A percentile compares a stretch with the other conserved stretches of the same genome.
Evolutionary conservation across 345 rosid species (phyloP).

Genomic region (Sapria himalayana): DNA sequence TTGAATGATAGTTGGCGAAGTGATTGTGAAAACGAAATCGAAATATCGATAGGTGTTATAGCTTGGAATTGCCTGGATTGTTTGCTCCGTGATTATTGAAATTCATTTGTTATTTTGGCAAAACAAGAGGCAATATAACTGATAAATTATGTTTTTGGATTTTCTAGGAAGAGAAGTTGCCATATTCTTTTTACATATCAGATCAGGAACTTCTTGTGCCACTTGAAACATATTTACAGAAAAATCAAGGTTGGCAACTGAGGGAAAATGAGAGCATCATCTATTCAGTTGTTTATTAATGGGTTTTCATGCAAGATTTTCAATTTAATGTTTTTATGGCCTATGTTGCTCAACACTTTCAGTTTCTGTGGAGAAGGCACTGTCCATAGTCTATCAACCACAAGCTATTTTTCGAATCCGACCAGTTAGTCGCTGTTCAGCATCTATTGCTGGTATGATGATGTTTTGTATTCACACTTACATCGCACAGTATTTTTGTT

Average conservation of each 20-base stretch:
- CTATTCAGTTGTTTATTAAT: no score
- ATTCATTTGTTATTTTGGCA: no score
- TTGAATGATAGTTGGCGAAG: background rate
- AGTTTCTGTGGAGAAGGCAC: conserved; percentile 92
- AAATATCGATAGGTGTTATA: no score
- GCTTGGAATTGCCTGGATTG: no score
- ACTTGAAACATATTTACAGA: conserved; percentile 67
- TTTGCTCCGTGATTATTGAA: no score
- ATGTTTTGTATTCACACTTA: no score
- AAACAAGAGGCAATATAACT: no score
- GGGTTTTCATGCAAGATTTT: conserved; percentile 1
- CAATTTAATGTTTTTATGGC: no score
- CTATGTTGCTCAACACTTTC: no score
- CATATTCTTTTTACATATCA: conserved; percentile 62
- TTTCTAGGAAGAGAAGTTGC: conserved; percentile 69
- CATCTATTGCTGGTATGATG: conserved; percentile 67
- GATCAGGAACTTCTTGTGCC: conserved; percentile 72
- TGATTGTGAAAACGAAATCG: no score
- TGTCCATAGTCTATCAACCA: conserved; percentile 79
- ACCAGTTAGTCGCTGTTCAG: conserved; percentile 69
- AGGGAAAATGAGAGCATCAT: no score
- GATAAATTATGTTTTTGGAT: conserved; percentile 7
- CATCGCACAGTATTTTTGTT: no score
- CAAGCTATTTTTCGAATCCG: conserved; percentile 90
- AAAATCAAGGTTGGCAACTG: conserved; percentile 51